phyloP scores from a whole-genome alignment of 2,329 filamentous ascomycete species.

The Pestalotiopsis sp. region DNA sequence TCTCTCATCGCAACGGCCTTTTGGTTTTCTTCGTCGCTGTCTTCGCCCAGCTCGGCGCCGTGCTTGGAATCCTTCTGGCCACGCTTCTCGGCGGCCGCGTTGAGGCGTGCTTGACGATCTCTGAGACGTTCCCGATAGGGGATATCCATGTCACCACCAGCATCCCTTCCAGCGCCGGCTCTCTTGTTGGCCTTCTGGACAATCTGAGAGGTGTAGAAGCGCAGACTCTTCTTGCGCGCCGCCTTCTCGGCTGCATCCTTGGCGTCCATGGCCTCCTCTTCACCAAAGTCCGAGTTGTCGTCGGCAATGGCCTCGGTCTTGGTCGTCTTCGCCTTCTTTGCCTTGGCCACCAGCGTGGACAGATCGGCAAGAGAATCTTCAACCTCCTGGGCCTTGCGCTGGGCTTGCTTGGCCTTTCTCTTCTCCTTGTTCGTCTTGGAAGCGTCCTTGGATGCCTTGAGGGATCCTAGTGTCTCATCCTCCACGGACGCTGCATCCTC shows the following conservation, averaged over 20 bases:
- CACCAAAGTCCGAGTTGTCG: slow-evolving; percentile 88
- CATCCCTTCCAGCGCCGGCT: slow-evolving; percentile 70
- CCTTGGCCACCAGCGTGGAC: slow-evolving; percentile 58
- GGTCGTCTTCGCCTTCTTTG: slow-evolving; percentile 48
- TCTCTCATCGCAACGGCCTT: slow-evolving; percentile 50
- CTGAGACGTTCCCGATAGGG: slow-evolving; percentile 87
- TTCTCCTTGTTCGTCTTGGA: slow-evolving; percentile 21
- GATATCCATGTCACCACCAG: slow-evolving; percentile 79
- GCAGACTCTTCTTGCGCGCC: slow-evolving; percentile 84
- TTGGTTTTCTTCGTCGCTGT: slow-evolving; percentile 70
- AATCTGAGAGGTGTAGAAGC: slow-evolving; percentile 98
- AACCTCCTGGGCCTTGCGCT: slow-evolving; percentile 58
- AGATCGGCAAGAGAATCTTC: slow-evolving; percentile 74
- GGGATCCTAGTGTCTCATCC: slow-evolving; percentile 33
- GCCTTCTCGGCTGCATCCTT: slow-evolving; percentile 85
- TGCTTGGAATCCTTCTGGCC: slow-evolving; percentile 67
- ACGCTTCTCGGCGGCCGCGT: slow-evolving; percentile 84
- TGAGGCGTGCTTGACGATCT: slow-evolving; percentile 84
- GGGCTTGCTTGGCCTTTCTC: slow-evolving; percentile 40
- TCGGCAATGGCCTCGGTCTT: slow-evolving; percentile 48
- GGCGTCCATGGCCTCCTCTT: slow-evolving; percentile 79
- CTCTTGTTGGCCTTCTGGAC: slow-evolving; percentile 92
- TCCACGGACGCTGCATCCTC: slow-evolving; percentile 36
- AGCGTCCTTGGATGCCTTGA: slow-evolving; percentile 20
- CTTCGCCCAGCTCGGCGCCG: slow-evolving; percentile 69